Percentiles rank a stretch among this genome's conserved stretches.
phyloP scores from a whole-genome alignment of 2,329 filamentous ascomycete species.

The Drechslerella stenobrocha region DNA sequence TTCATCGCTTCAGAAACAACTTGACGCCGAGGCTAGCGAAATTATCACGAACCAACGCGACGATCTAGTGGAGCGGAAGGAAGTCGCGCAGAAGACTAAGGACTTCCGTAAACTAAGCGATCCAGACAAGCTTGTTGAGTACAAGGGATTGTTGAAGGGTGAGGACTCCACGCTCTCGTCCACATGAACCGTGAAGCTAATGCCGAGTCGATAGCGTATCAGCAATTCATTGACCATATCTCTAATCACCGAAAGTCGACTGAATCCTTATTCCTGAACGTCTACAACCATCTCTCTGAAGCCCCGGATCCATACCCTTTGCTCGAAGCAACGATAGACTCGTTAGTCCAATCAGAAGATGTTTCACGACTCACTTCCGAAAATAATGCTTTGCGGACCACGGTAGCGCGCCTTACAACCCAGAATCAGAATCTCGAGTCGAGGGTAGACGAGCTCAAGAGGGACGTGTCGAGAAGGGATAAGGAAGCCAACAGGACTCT shows the following conservation, averaged over 20 bases:
- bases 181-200: slow-evolving; percentile 1
- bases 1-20: slow-evolving; percentile 75
- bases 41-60: slow-evolving; percentile 91
- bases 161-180: slow-evolving; percentile 29
- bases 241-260: slow-evolving; percentile 95
- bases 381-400: slow-evolving; percentile 82
- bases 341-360: slow-evolving; percentile 87
- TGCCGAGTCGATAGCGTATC: slow-evolving; percentile 69
- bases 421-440: slow-evolving; percentile 51
- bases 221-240: slow-evolving; percentile 93
- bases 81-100: slow-evolving; percentile 98
- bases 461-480: slow-evolving; percentile 56
- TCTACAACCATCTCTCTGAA: slow-evolving; percentile 91
- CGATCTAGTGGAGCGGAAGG: slow-evolving; percentile 93
- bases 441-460: slow-evolving; percentile 54
- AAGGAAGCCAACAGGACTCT: slow-evolving; percentile 75
- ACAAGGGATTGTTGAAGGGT: slow-evolving; percentile 89
- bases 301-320: slow-evolving; percentile 95
- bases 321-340: slow-evolving; percentile 93
- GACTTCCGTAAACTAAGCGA: slow-evolving; percentile 95
- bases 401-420: slow-evolving; percentile 60
- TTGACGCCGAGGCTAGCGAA: slow-evolving; percentile 93
- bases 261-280: slow-evolving; percentile 86
- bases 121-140: slow-evolving; percentile 77
- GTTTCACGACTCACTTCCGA: slow-evolving; percentile 86